These are phyloP conservation scores for Rosellinia necatrix DNA, from an alignment of 2,329 filamentous ascomycete genomes.

Conservation along the genomic window DNA sequence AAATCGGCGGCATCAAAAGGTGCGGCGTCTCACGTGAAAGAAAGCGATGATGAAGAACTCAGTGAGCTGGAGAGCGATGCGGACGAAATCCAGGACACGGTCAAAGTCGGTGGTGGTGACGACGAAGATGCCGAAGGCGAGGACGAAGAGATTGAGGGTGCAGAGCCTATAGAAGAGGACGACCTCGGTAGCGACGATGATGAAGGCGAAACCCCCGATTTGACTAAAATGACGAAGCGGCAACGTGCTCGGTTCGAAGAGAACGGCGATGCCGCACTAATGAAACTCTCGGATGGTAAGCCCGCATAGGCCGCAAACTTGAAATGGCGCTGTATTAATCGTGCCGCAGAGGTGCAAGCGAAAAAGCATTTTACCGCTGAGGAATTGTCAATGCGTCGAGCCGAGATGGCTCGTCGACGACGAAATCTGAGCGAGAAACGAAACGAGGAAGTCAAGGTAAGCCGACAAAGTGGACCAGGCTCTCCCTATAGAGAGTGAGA, in stretches of 20 bases:
- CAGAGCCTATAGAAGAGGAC: slow-evolving; percentile 43
- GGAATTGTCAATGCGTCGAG: slow-evolving; percentile 64
- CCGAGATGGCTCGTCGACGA: slow-evolving; percentile 65
- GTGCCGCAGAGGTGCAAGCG: slow-evolving; percentile 61
- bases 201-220: slow-evolving; percentile 56
- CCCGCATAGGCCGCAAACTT: neutral
- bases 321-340: neutral
- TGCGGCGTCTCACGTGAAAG: slow-evolving; percentile 38
- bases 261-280: slow-evolving; percentile 50
- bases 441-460: slow-evolving; percentile 66
- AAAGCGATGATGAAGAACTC: slow-evolving; percentile 59
- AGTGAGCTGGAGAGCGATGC: slow-evolving; percentile 60
- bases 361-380: slow-evolving; percentile 67
- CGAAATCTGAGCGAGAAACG: slow-evolving; percentile 68
- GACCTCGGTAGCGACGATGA: slow-evolving; percentile 50
- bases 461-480: slow-evolving; percentile 12
- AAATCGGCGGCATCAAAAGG: slow-evolving; percentile 43
- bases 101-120: slow-evolving; percentile 46
- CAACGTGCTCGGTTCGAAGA: slow-evolving; percentile 65
- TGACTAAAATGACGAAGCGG: slow-evolving; percentile 65
- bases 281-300: slow-evolving; percentile 66
- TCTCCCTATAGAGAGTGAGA: too few relatives aligned
- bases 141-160: slow-evolving; percentile 52
- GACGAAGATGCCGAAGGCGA: slow-evolving; percentile 49
- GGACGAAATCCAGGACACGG: slow-evolving; percentile 53